phyloP scores from a whole-genome alignment of 345 rosid genomes.

The Eucalyptus albens region DNA sequence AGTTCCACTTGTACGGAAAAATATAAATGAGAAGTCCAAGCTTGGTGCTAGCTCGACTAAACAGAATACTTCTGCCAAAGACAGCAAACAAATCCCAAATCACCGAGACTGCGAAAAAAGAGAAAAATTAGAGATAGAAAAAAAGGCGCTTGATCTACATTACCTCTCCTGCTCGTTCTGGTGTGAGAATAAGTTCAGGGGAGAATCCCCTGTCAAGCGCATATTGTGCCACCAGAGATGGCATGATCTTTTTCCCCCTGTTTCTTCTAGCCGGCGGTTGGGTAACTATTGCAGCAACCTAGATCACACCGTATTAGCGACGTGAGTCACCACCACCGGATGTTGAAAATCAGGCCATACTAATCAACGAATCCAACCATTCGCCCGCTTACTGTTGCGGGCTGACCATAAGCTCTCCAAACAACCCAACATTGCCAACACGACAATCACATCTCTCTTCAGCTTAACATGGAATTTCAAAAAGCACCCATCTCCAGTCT shows the following conservation, averaged over 20 bases:
- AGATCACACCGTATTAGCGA: neutral
- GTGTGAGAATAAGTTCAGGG: slow-evolving; percentile 68
- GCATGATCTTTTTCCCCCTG: slow-evolving; percentile 70
- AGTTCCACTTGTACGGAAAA: neutral
- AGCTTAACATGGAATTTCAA: neutral
- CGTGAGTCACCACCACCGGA: neutral
- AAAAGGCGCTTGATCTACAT: neutral
- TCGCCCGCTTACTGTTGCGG: neutral
- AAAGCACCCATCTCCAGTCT: neutral
- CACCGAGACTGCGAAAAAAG: neutral
- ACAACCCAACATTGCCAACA: neutral
- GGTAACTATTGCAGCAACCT: slow-evolving; percentile 93
- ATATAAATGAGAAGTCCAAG: neutral
- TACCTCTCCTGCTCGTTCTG: slow-evolving; percentile 89
- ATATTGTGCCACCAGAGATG: slow-evolving; percentile 73
- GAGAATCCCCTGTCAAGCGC: slow-evolving; percentile 79
- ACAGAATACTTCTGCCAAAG: neutral
- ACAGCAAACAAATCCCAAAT: neutral
- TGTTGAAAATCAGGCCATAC: neutral
- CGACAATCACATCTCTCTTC: neutral
- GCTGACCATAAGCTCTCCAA: neutral
- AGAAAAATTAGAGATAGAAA: neutral
- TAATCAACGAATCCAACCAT: neutral
- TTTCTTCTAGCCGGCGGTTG: slow-evolving; percentile 82
- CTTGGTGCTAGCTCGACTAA: neutral